Percentiles rank a stretch among this genome's conserved stretches.
Conservation (phyloP, 1,139 yeast species). For the Blastobotrys illinoisensis region DNA sequence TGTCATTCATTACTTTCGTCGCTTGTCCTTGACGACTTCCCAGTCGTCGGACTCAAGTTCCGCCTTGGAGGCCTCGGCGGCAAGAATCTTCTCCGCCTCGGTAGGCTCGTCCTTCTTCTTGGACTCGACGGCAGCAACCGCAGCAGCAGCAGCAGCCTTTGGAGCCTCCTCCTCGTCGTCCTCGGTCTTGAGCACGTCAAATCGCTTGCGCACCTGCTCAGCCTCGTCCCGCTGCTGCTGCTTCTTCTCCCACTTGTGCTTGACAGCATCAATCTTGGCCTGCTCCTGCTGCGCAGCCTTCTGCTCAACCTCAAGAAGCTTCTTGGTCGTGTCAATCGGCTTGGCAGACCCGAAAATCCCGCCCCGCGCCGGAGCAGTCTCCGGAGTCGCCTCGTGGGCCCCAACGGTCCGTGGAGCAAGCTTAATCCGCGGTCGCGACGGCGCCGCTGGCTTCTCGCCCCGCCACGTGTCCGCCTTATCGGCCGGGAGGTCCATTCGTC, state of each 20-base stretch:
- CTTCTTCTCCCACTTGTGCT: slow-evolving; percentile 14
- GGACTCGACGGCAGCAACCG: slow-evolving; percentile 35
- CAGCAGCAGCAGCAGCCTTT: slow-evolving; percentile 23
- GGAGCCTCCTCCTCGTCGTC: slow-evolving; percentile 54
- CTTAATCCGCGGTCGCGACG: slow-evolving; percentile 23
- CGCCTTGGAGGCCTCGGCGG: slow-evolving; percentile 35
- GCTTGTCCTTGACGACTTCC: slow-evolving; percentile 50
- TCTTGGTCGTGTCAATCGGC: slow-evolving; percentile 36
- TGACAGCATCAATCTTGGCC: slow-evolving; percentile 23
- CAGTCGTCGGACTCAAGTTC: slow-evolving; percentile 51
- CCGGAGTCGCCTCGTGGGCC: slow-evolving; percentile 18
- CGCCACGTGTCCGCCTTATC: slow-evolving; percentile 18
- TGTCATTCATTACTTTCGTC: slow-evolving; percentile 6
- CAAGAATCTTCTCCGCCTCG: slow-evolving; percentile 29
- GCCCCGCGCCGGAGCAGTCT: slow-evolving; percentile 22
- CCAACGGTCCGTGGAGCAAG: slow-evolving; percentile 29
- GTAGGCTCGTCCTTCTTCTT: slow-evolving; percentile 30
- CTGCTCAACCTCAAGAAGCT: slow-evolving; percentile 27
- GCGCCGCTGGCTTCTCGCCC: slow-evolving; percentile 11
- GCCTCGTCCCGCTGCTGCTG: slow-evolving; percentile 13
- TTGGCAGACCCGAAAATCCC: slow-evolving; percentile 35
- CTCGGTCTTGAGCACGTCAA: slow-evolving; percentile 60
- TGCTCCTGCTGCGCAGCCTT: slow-evolving; percentile 26
- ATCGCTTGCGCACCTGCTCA: slow-evolving; percentile 33
- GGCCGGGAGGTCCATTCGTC: background rate